Conservation (phyloP, 257 asterid genomes). For the Paraleonurus japonicus region DNA sequence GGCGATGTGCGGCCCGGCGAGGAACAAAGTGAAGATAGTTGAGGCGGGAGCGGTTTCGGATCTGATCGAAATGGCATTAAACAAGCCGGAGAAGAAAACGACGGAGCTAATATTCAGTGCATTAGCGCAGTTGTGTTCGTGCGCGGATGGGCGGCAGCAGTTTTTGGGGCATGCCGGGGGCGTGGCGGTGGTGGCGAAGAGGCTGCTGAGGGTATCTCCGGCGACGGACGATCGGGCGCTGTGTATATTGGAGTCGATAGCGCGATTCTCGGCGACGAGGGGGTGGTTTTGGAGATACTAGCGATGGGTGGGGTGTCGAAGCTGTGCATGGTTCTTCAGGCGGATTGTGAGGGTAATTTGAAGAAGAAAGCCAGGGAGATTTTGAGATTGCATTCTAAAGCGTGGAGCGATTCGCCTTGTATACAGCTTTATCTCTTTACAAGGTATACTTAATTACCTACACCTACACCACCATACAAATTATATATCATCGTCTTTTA, state of each 20-base stretch:
- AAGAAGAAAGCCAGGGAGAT: slow-evolving; percentile 76
- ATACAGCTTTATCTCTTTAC: slow-evolving; percentile 77
- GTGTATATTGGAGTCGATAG: slow-evolving; percentile 51
- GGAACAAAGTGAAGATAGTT: slow-evolving; percentile 48
- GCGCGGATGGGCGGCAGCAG: slow-evolving; percentile 86
- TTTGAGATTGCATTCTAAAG: slow-evolving; percentile 63
- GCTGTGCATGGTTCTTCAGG: slow-evolving; percentile 87
- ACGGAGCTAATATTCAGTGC: slow-evolving; percentile 56
- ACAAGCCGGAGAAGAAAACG: slow-evolving; percentile 37
- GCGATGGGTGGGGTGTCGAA: slow-evolving; percentile 81
- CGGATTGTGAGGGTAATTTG: slow-evolving; percentile 55
- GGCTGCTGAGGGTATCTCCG: slow-evolving; percentile 64
- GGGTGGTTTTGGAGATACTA: slow-evolving; percentile 76
- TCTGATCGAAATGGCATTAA: slow-evolving; percentile 56
- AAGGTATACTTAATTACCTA: slow-evolving; percentile 24
- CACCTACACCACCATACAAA: neutral
- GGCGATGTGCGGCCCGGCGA: slow-evolving; percentile 39
- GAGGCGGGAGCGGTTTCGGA: slow-evolving; percentile 56
- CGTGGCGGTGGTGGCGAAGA: slow-evolving; percentile 59
- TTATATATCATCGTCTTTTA: no score
- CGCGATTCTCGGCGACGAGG: slow-evolving; percentile 53
- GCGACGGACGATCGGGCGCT: slow-evolving; percentile 56
- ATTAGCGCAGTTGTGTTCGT: slow-evolving; percentile 57
- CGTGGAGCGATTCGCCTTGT: slow-evolving; percentile 83
- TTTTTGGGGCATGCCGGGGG: slow-evolving; percentile 64